Evolutionary conservation across 2,329 filamentous ascomycete genomes (phyloP), one percentile per base, ranked within the genome.

Genomic region (Sordariomycetes sp.): DNA sequence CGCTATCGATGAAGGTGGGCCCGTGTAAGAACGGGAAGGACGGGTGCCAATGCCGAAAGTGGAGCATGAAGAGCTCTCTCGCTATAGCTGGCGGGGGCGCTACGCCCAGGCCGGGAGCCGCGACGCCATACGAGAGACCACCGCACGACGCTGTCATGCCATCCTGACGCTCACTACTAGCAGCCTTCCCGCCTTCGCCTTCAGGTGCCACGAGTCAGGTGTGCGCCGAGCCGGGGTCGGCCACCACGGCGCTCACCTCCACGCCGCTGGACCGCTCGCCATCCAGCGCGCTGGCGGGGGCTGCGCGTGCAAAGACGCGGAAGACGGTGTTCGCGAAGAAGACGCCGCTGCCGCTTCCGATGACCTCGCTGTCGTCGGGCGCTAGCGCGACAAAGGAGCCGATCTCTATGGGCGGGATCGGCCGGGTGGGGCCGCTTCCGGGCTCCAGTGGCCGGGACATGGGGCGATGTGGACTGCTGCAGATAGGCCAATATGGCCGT

Each of bases 291-390:
- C 6, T 16, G 10, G 62, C 55, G 52, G 66, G 65, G 32, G 71
- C 62, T 7, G 69, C 67, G 22, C 67, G 65, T 6, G 73, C 72
- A 64, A 80, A 80, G n/a, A 77, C 76, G 35, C 73, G 72, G 50
- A 75, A 75, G 58, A 80, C 78, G 1, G 78, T 80, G 59, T 80
- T 79, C 62, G 77, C 72, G 65, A 80, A 80, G 65, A 75, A 80
- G 52, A 80, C 75, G 3, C 78, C 78, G 48, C 74, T 78, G 14
- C 76, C 76, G 62, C 75, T 78, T 28, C 78, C 78, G 34, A 80
- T 74, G 63, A 79, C 80, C 57, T 78, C 72, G 55, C 76, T 78
- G 32, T 55, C 37, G 37, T 57, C 54, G 16, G 54, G 43, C 10
- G 35, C 34, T 8, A 46, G 48, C 18, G 58, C 58, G 25, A 59